phyloP scores from a whole-genome alignment of 2,329 filamentous ascomycete species.

The Colletotrichum scovillei region DNA sequence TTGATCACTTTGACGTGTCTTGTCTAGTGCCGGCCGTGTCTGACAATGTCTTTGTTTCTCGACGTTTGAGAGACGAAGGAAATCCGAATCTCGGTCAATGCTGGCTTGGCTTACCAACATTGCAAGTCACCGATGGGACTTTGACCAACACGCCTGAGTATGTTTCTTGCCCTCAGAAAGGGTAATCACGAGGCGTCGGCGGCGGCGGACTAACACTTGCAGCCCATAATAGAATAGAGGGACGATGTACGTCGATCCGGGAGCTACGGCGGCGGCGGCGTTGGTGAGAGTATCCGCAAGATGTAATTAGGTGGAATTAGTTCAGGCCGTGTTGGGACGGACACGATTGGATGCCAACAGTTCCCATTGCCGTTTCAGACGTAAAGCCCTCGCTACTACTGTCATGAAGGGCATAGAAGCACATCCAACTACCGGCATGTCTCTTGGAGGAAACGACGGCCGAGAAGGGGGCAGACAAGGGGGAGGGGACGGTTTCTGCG shows the following conservation, averaged over 20 bases:
- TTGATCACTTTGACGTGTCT: slow-evolving; percentile 3
- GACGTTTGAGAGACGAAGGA: background rate
- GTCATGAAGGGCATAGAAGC: slow-evolving; percentile 1
- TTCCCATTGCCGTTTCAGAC: slow-evolving; percentile 15
- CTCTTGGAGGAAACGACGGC: slow-evolving; percentile 13
- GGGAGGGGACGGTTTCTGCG: slow-evolving; percentile 1
- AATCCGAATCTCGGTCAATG: slow-evolving; percentile 17
- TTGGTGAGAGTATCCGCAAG: background rate
- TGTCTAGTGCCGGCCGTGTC: background rate
- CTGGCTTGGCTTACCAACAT: background rate
- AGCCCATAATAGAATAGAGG: background rate
- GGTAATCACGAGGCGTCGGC: background rate
- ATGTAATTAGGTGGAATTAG: background rate
- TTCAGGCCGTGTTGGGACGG: background rate
- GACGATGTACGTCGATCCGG: slow-evolving; percentile 17
- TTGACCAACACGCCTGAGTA: slow-evolving; percentile 8
- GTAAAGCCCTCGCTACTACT: background rate
- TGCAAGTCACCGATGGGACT: background rate
- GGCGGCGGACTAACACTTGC: background rate
- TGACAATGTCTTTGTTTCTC: background rate
- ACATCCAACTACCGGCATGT: slow-evolving; percentile 19
- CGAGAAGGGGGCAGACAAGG: background rate
- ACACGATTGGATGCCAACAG: background rate
- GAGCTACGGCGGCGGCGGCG: slow-evolving; percentile 11
- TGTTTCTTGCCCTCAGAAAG: background rate